These are phyloP conservation scores for Ganoderma sinense DNA, from an alignment of 1,284 basidiomycete genomes.

Conservation along the genomic window DNA sequence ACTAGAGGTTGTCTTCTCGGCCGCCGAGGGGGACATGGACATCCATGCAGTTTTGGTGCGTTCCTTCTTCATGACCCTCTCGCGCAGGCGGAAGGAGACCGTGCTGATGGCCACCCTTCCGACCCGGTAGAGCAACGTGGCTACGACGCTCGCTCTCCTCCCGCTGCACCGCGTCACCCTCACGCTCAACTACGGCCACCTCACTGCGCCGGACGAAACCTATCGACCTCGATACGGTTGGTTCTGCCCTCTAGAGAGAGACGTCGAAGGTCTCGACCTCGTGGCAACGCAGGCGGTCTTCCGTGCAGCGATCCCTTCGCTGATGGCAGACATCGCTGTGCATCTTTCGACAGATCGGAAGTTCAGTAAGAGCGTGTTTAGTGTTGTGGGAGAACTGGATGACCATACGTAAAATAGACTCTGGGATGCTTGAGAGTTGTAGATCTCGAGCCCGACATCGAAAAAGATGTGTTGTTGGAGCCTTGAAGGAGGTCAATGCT, in stretches of 20 bases:
- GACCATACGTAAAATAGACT: neutral
- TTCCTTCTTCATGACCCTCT: neutral
- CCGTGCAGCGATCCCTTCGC: conserved; percentile 2
- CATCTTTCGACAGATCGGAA: neutral
- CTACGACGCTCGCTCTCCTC: neutral
- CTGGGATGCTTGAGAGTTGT: neutral
- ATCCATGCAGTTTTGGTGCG: neutral
- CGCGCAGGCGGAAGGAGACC: neutral
- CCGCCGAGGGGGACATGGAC: conserved; percentile 11
- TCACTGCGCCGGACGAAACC: neutral
- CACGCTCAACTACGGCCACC: conserved; percentile 16
- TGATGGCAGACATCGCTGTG: conserved; percentile 8
- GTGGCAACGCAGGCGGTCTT: neutral
- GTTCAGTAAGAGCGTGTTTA: neutral
- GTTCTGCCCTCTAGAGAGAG: conserved; percentile 5
- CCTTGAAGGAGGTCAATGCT: neutral
- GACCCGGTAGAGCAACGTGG: conserved; percentile 9
- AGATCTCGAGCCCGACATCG: neutral
- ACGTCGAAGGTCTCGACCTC: neutral
- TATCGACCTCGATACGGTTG: neutral
- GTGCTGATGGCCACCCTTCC: neutral
- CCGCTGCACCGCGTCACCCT: conserved; percentile 15
- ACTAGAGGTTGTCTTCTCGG: conserved; percentile 12
- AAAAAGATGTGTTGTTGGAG: neutral
- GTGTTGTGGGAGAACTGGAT: neutral